Conservation (phyloP, 2,329 filamentous ascomycete species). For the Chaetoscypha palmicola region DNA sequence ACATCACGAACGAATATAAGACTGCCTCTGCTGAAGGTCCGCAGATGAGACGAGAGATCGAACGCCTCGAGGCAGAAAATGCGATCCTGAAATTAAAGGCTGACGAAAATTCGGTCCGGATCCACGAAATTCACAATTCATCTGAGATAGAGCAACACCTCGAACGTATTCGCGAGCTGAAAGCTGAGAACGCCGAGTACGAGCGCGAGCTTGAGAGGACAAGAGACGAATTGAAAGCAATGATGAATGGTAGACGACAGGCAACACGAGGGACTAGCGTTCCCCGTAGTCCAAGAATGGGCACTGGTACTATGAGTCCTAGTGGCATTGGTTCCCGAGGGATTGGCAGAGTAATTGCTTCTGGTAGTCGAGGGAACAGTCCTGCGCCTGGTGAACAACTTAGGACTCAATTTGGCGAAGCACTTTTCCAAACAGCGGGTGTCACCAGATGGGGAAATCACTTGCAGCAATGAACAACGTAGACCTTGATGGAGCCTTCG, state of each 20-base stretch:
- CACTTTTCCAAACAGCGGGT: conserved; percentile 8
- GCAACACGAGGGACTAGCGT: conserved; percentile 25
- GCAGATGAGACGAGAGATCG: conserved; percentile 17
- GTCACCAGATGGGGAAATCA: conserved; percentile 15
- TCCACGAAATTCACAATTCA: conserved; percentile 25
- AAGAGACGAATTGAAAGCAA: conserved; percentile 32
- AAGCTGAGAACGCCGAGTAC: conserved; percentile 25
- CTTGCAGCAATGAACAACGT: conserved; percentile 11
- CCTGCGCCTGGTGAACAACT: conserved; percentile 17
- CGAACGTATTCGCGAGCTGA: conserved; percentile 31
- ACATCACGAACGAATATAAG: conserved; percentile 26
- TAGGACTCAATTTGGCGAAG: conserved; percentile 10
- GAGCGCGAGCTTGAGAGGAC: conserved; percentile 35
- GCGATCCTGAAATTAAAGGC: conserved; percentile 18
- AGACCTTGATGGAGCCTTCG: too few relatives aligned
- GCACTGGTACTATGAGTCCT: conserved; percentile 20
- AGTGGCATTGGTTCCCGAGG: neutral
- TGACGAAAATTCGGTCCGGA: conserved; percentile 21
- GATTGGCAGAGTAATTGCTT: conserved; percentile 11
- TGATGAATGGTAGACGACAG: conserved; percentile 36
- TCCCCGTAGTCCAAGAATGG: conserved; percentile 28
- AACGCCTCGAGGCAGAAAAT: conserved; percentile 14
- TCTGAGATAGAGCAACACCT: conserved; percentile 16
- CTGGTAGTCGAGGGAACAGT: conserved; percentile 22
- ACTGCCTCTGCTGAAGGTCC: conserved; percentile 20